Base-by-base conservation (phyloP, 2,329 filamentous ascomycete species). In the Hypomyces perniciosus region DNA sequence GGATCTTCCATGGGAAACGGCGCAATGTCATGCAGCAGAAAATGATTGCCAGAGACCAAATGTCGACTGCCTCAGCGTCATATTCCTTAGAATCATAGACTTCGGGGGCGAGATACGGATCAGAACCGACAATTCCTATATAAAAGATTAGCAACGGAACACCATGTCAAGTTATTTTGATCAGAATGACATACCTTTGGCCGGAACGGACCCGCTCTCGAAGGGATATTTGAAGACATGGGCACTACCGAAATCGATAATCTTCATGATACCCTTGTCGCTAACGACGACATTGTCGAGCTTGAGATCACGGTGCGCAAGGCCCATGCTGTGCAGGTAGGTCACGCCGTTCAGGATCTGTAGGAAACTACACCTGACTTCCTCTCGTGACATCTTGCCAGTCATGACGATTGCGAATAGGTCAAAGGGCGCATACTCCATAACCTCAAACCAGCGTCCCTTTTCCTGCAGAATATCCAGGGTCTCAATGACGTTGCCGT, bases 351-450 rank as follows among this genome's bases (percentile, higher is more conserved):
- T 96, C 51, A 99, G 72, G 56, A 99, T 96, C 68, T 99, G 93
- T 58, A 97, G 75, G 62, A 96, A 97, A 54, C 85, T 86, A 69
- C 93, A 99, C 4, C 84, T 85, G 54, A 97, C 81, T 67, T 99
- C 93, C 60, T 95, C 87, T 53, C 90, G 84, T 38, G 83, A 82
- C 93, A 99, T 99, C 71, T 90, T 95, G 34, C 93, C 93, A 0
- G 93, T 97, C 93, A 99, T 99, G 58, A 99, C 93, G 57, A 95
- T 96, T 9, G 93, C 93, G 66, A 99, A 99, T 30, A 99, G 78
- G 67, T 99, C 93, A 63, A 78, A 99, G 0, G 93, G 93, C 8
- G 91, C 93, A 64, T 95, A 99, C 65, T 99, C 93, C 93, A 99
- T 99, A 39, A 99, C 93, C 64, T 97, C 92, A 63, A 90, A 99